Base-by-base conservation (phyloP, 2,329 filamentous ascomycete species). In the Scedosporium boydii region DNA sequence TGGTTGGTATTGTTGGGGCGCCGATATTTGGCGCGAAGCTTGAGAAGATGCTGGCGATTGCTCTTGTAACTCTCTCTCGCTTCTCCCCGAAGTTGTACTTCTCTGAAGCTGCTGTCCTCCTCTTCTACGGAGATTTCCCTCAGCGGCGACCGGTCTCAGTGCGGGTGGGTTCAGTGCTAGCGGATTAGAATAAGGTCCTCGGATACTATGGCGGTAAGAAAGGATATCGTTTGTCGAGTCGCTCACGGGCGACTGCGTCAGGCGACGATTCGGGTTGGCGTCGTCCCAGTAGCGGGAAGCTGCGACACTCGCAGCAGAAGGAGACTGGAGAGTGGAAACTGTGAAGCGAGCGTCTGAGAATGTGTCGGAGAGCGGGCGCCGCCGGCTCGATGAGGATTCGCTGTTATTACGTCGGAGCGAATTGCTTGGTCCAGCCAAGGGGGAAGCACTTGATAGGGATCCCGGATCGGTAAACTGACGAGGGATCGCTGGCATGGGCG, bases 171-270 rank as follows among this genome's bases (percentile, higher is more conserved):
- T 56, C 29, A 61, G 48, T 12, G 16, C 48, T 12, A 61, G 48
- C 18, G 59, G 59, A 23, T 61, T 56, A 26, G 59, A 61, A 23
- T 56, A 61, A 9, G 59, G 3, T 9, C 48, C 48, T 14, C 48
- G 48, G 26, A 61, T 44, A n/a, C 59, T 61, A 51, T 42, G 55
- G 12, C 59, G 48, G 48, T 55, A 23, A 46, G 58, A 34, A n/a
- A 55, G 27, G 5, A 18, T 55, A n/a, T 56, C 59, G 46, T 34
- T 44, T 12, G 59, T 29, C n/a, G 59, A 56, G 48, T 61, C 59
- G 34, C 59, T 56, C 29, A 61, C 59, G 48, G 59, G 59, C 27
- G 59, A 61, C n/a, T 55, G 48, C 26, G 46, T 61, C 34, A 27
- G 48, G 14, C 27, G 44, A n/a, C 48, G 48, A 5, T 44, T 14